Conservation (phyloP, 2,329 filamentous ascomycete species). For the Cladophialophora bantiana region DNA sequence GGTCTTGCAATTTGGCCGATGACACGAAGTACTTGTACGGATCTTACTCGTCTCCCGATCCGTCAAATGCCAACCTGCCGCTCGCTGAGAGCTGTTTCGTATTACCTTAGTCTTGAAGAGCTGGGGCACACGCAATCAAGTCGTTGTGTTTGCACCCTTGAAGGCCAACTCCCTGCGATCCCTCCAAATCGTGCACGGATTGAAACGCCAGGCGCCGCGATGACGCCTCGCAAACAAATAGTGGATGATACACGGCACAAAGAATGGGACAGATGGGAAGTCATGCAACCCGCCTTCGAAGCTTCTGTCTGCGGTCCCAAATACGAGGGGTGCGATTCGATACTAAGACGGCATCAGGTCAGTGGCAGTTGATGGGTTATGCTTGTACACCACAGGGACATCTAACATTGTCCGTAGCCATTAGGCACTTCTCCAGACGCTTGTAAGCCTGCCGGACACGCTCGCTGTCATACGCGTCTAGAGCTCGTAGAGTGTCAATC, state of each 20-base stretch:
- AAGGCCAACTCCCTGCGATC: slow-evolving; percentile 22
- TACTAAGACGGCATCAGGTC: slow-evolving; percentile 38
- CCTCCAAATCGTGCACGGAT: slow-evolving; percentile 47
- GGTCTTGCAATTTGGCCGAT: no score
- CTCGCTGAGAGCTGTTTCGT: no score
- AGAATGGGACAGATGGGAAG: slow-evolving; percentile 47
- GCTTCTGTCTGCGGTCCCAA: slow-evolving; percentile 45
- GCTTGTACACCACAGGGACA: background rate
- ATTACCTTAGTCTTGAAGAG: no score
- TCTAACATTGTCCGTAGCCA: slow-evolving; percentile 42
- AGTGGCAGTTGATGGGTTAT: background rate
- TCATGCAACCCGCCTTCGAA: slow-evolving; percentile 46
- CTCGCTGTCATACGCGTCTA: slow-evolving; percentile 20
- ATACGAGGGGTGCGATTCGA: slow-evolving; percentile 45
- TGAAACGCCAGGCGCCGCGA: slow-evolving; percentile 47
- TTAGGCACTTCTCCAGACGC: slow-evolving; percentile 33
- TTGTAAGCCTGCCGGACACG: slow-evolving; percentile 20
- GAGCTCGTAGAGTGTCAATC: slow-evolving; percentile 37
- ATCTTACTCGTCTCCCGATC: no score
- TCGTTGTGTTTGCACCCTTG: no score
- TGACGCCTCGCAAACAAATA: slow-evolving; percentile 44
- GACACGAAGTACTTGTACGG: no score
- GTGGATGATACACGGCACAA: slow-evolving; percentile 47
- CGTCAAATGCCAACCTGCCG: no score
- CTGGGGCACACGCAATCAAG: no score